Evolutionary conservation across 1,284 basidiomycete genomes (phyloP), one percentile per base, ranked within the genome.

Genomic region (Boletus mariae): DNA sequence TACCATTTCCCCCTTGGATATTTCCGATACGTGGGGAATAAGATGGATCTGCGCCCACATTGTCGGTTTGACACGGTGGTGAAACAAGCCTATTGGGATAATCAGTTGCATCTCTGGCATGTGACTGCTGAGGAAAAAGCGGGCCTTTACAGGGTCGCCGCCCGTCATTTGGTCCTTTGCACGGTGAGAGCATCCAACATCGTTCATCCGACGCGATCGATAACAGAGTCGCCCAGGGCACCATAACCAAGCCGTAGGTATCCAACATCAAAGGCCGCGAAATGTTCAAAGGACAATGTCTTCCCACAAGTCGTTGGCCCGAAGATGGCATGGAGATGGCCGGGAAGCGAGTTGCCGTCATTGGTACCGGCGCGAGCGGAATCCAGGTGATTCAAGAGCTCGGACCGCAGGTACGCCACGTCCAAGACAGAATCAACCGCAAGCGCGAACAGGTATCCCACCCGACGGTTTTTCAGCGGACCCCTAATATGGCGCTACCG

Each of bases 391-490:
- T 58, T 12, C 60, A 61, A 37, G 58, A 60, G 26, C 17, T 61
- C 10, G 59, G 61, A 26, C 46, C 38, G 32, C 46, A 55, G 13
- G 61, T 60, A 31, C 20, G 54, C 15, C 31, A 5, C 31, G 4
- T 20, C 47, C 11, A 3, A 29, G 12, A 43, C 25, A 7, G 11
- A 11, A 7, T 4, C 8, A 2, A 17, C 10, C 7, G 17, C 8
- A 29, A 37, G 10, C 4, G 8, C 4, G 25, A 26, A 15, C 20
- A 60, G 59, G 58, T 58, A 2, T 28, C 23, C 0, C 58, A 60
- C 26, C 34, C 60, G 12, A 57, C 54, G 12, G 54, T 62, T 4
- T 61, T 62, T 41, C 60, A 61, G 34, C 52, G 59, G n/a, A 60
- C 59, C 2, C 60, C 60, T 6, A 60, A 62, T 12, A n/a, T 58